A percentile compares a stretch with the other conserved stretches of the same genome.
These are phyloP conservation scores for Nyssa sinensis DNA, from an alignment of 148 eudicot genomes.

Conservation along the genomic window DNA sequence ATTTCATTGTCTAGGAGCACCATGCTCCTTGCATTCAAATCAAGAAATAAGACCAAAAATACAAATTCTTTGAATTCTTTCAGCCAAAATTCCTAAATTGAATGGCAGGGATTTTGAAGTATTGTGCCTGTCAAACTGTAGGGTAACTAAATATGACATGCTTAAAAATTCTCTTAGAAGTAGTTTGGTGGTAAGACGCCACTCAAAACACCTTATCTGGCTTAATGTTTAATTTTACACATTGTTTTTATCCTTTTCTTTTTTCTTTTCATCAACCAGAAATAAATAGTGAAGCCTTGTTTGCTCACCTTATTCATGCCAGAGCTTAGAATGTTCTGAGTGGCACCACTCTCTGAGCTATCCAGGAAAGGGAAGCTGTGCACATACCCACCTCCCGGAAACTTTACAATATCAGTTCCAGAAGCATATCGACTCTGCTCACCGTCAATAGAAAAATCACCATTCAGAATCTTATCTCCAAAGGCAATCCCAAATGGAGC, in stretches of 20 bases:
- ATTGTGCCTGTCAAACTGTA: background rate
- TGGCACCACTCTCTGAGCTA: conserved; percentile 78
- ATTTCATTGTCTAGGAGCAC: too few species aligned
- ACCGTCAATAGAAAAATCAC: conserved; percentile 80
- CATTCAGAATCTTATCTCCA: conserved; percentile 93
- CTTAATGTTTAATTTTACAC: background rate
- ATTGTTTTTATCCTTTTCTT: background rate
- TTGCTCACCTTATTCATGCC: conserved; percentile 63
- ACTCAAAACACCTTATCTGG: too few species aligned
- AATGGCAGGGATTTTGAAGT: background rate
- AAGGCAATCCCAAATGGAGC: conserved; percentile 93
- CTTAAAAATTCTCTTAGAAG: background rate
- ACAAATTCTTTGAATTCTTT: background rate
- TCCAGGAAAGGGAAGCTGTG: conserved; percentile 88
- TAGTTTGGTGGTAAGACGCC: too few species aligned
- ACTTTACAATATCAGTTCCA: conserved; percentile 82
- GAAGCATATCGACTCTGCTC: conserved; percentile 93
- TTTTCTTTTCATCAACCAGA: background rate
- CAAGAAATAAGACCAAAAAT: background rate
- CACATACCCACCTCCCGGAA: conserved; percentile 87
- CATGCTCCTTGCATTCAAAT: too few species aligned
- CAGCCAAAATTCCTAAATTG: background rate
- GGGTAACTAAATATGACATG: background rate
- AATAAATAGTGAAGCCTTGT: background rate
- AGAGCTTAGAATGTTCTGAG: conserved; percentile 66